Conservation (phyloP, 345 rosid genomes). For the Orychophragmus violaceus region DNA sequence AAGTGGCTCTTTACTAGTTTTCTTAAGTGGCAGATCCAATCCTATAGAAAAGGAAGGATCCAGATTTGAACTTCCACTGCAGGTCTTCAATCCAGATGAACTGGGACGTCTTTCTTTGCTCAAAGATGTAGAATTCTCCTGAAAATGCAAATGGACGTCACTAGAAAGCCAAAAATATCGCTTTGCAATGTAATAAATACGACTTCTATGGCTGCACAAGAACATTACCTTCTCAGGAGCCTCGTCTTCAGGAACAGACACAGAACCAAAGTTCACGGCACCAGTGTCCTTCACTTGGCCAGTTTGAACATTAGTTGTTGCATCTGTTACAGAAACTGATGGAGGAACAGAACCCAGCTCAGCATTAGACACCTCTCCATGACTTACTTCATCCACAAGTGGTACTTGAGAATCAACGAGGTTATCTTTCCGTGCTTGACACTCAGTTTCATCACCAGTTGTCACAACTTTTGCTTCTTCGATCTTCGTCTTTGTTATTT, state of each 20-base stretch:
- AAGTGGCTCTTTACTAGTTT: conserved; percentile 11
- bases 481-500: conserved; percentile 33
- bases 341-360: conserved; percentile 21
- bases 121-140: conserved; percentile 26
- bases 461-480: conserved; percentile 28
- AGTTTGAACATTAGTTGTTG: conserved; percentile 10
- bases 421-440: not conserved
- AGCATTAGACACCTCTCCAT: conserved; percentile 1
- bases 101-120: conserved; percentile 36
- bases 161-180: not conserved
- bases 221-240: conserved; percentile 33
- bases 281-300: conserved; percentile 9
- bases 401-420: conserved; percentile 12
- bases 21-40: conserved; percentile 3
- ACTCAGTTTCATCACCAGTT: not conserved
- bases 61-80: not conserved
- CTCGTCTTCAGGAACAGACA: conserved; percentile 23
- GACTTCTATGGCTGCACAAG: not conserved
- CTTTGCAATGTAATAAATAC: not conserved
- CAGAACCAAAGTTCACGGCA: conserved; percentile 25
- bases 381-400: not conserved
- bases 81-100: conserved; percentile 21
- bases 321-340: conserved; percentile 1
- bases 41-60: not conserved
- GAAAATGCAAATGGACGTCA: conserved; percentile 27